Evolutionary conservation across 805 yeast species (phyloP).

Genomic region (Metschnikowia sp.): DNA sequence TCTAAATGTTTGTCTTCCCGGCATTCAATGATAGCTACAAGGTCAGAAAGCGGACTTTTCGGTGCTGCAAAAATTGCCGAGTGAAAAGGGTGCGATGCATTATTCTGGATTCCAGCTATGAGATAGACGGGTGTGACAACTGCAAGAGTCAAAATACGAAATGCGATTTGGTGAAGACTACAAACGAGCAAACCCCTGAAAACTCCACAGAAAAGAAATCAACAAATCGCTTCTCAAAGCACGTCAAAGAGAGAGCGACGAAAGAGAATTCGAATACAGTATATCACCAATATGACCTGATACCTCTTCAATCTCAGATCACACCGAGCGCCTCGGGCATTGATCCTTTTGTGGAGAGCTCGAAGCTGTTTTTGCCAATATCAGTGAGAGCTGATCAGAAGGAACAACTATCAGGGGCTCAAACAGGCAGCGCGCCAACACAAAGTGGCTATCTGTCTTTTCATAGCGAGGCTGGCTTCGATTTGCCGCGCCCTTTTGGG

Average conservation of each 20-base stretch:
- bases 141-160: constrained; percentile 17
- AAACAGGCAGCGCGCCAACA: too few relatives aligned
- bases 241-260: background rate
- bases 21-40: constrained; percentile 40
- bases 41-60: constrained; percentile 39
- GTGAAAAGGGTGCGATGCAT: constrained; percentile 26
- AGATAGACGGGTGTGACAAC: constrained; percentile 22
- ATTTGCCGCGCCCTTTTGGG: too few relatives aligned
- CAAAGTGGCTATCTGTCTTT: too few relatives aligned
- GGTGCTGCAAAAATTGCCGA: constrained; percentile 41
- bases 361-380: too few relatives aligned
- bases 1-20: constrained; percentile 39
- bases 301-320: too few relatives aligned
- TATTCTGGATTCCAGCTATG: constrained; percentile 20
- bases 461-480: too few relatives aligned
- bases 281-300: too few relatives aligned
- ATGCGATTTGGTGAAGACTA: constrained; percentile 12
- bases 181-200: background rate
- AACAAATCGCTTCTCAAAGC: background rate
- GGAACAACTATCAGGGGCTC: too few relatives aligned
- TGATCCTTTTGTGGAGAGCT: too few relatives aligned
- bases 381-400: too few relatives aligned
- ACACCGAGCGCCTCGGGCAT: too few relatives aligned
- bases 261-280: too few relatives aligned
- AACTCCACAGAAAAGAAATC: background rate